phyloP scores from a whole-genome alignment of 139 green algal species.

The Volvox reticuliferus region DNA sequence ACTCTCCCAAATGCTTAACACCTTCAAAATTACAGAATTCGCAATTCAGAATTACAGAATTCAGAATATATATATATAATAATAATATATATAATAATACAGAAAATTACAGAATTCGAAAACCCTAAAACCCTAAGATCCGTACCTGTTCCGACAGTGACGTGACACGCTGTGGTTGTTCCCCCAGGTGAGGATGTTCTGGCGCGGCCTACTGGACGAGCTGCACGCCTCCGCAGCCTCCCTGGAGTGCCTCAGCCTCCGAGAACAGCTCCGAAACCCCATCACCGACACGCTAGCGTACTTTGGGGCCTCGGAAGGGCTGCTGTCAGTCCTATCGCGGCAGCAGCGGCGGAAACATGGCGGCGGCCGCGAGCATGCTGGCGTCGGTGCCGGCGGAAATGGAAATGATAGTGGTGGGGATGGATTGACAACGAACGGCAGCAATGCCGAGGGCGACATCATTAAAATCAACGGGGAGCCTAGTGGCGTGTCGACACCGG shows the following conservation, averaged over 20 bases:
- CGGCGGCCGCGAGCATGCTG: background rate
- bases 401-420: background rate
- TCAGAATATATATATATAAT: no score
- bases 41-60: no score
- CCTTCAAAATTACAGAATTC: no score
- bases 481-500: slow-evolving; percentile 34
- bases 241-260: slow-evolving; percentile 34
- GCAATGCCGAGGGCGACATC: slow-evolving; percentile 26
- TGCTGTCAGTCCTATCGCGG: background rate
- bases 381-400: background rate
- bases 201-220: slow-evolving; percentile 52
- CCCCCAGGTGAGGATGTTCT: slow-evolving; percentile 28
- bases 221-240: slow-evolving; percentile 47
- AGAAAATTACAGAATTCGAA: no score
- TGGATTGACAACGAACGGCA: background rate
- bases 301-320: slow-evolving; percentile 32
- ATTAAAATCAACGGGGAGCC: slow-evolving; percentile 19
- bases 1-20: no score
- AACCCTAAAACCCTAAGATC: no score
- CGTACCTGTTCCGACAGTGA: no score
- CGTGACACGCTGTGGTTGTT: background rate
- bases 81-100: no score
- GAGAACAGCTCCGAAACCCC: slow-evolving; percentile 37
- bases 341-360: background rate
- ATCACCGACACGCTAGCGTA: slow-evolving; percentile 48